Evolutionary conservation across 2,329 filamentous ascomycete species (phyloP).

Genomic region (Elsinoe australis): DNA sequence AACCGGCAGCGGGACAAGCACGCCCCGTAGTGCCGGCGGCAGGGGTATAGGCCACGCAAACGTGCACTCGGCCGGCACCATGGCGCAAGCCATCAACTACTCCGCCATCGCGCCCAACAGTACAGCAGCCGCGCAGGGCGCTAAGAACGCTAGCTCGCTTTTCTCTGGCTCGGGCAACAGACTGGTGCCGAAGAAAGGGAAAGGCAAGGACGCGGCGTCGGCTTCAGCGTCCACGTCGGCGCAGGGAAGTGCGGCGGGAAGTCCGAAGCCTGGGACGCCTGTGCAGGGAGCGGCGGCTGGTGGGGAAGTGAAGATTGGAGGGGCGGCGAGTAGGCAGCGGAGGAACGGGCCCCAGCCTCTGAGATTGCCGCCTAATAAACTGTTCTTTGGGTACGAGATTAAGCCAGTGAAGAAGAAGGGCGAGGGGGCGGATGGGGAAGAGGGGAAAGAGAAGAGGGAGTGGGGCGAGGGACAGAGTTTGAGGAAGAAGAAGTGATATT

Average conservation of each 20-base stretch:
- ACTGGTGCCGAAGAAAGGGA: constrained; percentile 75
- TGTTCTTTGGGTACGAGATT: constrained; percentile 94
- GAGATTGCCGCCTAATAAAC: constrained; percentile 74
- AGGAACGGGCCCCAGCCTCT: constrained; percentile 79
- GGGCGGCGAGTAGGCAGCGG: constrained; percentile 32
- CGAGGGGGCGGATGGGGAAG: constrained; percentile 55
- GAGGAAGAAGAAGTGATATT: constrained; percentile 58
- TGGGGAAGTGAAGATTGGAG: constrained; percentile 40
- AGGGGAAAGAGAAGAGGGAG: constrained; percentile 57
- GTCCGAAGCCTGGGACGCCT: constrained; percentile 50
- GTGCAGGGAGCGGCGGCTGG: constrained; percentile 21
- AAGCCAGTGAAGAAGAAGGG: constrained; percentile 74
- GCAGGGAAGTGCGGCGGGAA: constrained; percentile 20
- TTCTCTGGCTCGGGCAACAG: constrained; percentile 76
- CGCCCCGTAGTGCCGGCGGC: constrained; percentile 61
- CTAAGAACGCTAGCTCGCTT: constrained; percentile 61
- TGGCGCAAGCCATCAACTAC: constrained; percentile 99
- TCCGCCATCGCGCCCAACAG: constrained; percentile 75
- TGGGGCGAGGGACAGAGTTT: constrained; percentile 75
- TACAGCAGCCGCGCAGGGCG: constrained; percentile 54
- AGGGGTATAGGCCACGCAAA: constrained; percentile 51
- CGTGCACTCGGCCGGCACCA: constrained; percentile 77
- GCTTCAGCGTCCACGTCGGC: constrained; percentile 46
- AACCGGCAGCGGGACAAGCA: constrained; percentile 67
- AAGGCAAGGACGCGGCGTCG: constrained; percentile 38